Evolutionary conservation across 139 green algal genomes (phyloP).

Genomic region (Ulvella scutata): DNA sequence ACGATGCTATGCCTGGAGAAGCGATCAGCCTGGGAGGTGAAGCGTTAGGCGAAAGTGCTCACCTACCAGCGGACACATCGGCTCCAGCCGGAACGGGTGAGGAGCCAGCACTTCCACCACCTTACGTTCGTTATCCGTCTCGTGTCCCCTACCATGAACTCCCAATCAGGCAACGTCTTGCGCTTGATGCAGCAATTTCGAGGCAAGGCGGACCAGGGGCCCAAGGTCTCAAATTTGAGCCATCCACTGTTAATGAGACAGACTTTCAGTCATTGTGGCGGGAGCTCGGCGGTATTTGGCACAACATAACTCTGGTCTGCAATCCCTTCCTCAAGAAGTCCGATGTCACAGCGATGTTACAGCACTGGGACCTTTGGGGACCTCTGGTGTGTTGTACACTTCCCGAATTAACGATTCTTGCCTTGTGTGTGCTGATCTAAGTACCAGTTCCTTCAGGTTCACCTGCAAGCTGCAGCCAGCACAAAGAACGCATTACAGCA

Average conservation of each 20-base stretch:
- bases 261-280: neutral
- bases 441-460: too few species aligned
- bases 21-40: neutral
- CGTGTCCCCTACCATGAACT: neutral
- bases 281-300: neutral
- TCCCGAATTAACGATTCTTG: too few species aligned
- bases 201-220: neutral
- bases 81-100: neutral
- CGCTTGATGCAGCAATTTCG: neutral
- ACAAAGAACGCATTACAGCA: too few species aligned
- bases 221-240: neutral
- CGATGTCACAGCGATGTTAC: conserved; percentile 17
- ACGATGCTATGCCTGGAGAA: neutral
- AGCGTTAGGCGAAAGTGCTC: too few species aligned
- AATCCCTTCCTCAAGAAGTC: neutral
- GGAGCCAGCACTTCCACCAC: neutral
- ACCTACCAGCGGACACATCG: too few species aligned
- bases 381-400: conserved; percentile 86
- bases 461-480: conserved; percentile 4
- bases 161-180: neutral
- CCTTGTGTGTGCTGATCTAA: too few species aligned
- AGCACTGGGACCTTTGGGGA: conserved; percentile 97
- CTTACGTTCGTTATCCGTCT: too few species aligned
- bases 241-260: neutral
- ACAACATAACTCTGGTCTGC: neutral